A percentile compares a stretch with the other conserved stretches of the same genome.
phyloP scores from a whole-genome alignment of 2,329 filamentous ascomycete genomes.

The Cercospora beticola region DNA sequence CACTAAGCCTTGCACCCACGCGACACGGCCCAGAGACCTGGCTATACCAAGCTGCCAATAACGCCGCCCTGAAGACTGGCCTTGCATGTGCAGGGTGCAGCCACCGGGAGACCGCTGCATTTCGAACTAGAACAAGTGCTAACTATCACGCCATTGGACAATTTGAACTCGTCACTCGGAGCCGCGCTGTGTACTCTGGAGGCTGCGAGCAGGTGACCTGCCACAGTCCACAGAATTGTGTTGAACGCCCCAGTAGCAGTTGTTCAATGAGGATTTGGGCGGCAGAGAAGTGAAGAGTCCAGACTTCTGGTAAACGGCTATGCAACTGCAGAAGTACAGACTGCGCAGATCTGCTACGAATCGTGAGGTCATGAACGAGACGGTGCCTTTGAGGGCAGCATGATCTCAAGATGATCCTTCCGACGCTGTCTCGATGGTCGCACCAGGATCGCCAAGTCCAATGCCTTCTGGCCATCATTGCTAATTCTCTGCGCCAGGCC shows the following conservation, averaged over 20 bases:
- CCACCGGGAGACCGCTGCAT: not conserved
- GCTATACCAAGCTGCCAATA: not conserved
- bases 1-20: not conserved
- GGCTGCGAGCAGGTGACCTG: not conserved
- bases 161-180: not conserved
- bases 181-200: too few species aligned
- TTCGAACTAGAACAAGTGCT: not conserved
- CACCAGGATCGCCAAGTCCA: not conserved
- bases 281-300: not conserved
- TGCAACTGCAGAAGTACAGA: not conserved
- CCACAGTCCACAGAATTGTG: not conserved
- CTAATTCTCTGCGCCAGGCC: not conserved
- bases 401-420: not conserved
- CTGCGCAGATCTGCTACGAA: not conserved
- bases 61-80: not conserved
- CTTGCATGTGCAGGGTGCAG: not conserved
- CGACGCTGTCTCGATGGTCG: not conserved
- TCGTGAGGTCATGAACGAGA: not conserved
- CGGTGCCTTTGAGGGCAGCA: not conserved
- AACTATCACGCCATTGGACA: not conserved
- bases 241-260: not conserved
- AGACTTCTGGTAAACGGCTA: not conserved
- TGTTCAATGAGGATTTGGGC: not conserved
- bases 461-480: not conserved
- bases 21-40: conserved; percentile 1